Percentiles rank a stretch among this genome's conserved stretches.
phyloP scores from a whole-genome alignment of 495 filamentous ascomycete species.

The Penicillium macrosclerotiorum region DNA sequence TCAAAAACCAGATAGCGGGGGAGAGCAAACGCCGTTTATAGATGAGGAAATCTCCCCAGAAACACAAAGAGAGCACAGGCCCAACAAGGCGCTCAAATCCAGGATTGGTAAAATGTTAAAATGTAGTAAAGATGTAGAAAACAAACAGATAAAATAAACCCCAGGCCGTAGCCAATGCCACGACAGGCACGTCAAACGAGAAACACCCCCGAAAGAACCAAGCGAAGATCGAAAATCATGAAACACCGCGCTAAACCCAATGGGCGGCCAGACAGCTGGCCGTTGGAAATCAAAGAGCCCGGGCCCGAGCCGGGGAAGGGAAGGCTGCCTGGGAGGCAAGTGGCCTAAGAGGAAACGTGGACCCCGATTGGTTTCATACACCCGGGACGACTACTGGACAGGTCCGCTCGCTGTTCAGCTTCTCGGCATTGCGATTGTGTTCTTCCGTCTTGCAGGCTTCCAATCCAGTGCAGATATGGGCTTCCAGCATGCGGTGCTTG shows the following conservation, averaged over 20 bases:
- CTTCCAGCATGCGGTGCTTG: conserved; percentile 88
- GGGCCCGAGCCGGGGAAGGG: too few species aligned
- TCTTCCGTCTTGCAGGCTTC: conserved; percentile 97
- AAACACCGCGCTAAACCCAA: conserved; percentile 35
- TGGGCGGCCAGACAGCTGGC: too few species aligned
- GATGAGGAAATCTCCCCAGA: conserved; percentile 10
- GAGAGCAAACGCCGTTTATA: conserved; percentile 26
- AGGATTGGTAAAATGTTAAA: too few species aligned
- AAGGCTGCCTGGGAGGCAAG: not conserved
- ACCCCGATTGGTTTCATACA: conserved; percentile 37
- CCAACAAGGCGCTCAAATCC: conserved; percentile 15
- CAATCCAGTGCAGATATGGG: conserved; percentile 88
- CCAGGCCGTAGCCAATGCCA: not conserved
- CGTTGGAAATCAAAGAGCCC: too few species aligned
- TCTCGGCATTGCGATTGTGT: conserved; percentile 86
- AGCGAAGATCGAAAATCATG: conserved; percentile 10
- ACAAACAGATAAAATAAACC: conserved; percentile 6
- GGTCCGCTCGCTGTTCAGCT: conserved; percentile 90
- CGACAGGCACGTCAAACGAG: too few species aligned
- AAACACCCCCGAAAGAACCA: conserved; percentile 7
- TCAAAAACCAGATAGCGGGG: conserved; percentile 1
- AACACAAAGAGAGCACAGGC: conserved; percentile 5
- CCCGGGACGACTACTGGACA: conserved; percentile 63
- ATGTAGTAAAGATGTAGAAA: too few species aligned
- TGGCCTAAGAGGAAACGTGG: not conserved